phyloP scores from a whole-genome alignment of 805 yeast species.

The Wickerhamomyces hampshirensis region DNA sequence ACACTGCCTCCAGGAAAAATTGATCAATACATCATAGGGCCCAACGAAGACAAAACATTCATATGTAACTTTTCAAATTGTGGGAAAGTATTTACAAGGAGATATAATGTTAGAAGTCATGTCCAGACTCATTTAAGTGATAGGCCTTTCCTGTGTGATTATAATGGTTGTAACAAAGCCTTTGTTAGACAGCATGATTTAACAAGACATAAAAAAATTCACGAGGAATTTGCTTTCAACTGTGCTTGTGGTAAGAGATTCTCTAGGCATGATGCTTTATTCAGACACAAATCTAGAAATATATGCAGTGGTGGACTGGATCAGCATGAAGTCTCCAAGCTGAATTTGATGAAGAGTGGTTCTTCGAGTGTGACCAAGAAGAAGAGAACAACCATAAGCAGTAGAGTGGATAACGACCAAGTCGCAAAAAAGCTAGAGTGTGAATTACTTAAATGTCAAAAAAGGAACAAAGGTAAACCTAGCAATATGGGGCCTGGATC shows the following conservation, averaged over 20 bases:
- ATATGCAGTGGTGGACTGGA: slow-evolving; percentile 74
- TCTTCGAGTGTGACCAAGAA: slow-evolving; percentile 14
- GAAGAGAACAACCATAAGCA: slow-evolving; percentile 6
- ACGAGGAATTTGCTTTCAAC: slow-evolving; percentile 60
- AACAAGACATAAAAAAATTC: slow-evolving; percentile 85
- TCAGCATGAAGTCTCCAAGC: slow-evolving; percentile 9
- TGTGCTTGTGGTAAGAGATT: slow-evolving; percentile 96
- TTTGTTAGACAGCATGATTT: slow-evolving; percentile 96
- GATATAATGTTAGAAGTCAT: slow-evolving; percentile 91
- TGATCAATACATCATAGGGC: slow-evolving; percentile 78
- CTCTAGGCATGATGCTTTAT: slow-evolving; percentile 83
- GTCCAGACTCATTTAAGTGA: slow-evolving; percentile 95
- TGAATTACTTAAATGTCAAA: slow-evolving; percentile 9
- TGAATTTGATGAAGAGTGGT: slow-evolving; percentile 6
- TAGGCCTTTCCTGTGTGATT: slow-evolving; percentile 78
- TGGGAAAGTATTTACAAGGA: slow-evolving; percentile 76
- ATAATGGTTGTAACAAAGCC: slow-evolving; percentile 63
- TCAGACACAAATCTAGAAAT: slow-evolving; percentile 71
- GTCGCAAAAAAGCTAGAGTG: slow-evolving; percentile 21
- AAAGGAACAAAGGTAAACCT: slow-evolving; percentile 2
- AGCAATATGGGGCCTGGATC: too few species aligned
- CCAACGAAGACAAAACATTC: slow-evolving; percentile 65
- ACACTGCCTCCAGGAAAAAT: slow-evolving; percentile 86
- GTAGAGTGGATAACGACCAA: slow-evolving; percentile 13
- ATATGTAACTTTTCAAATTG: slow-evolving; percentile 75